A percentile compares a stretch with the other conserved stretches of the same genome.
Conservation (phyloP, 495 filamentous ascomycete species). For the Penicillium alfredii region DNA sequence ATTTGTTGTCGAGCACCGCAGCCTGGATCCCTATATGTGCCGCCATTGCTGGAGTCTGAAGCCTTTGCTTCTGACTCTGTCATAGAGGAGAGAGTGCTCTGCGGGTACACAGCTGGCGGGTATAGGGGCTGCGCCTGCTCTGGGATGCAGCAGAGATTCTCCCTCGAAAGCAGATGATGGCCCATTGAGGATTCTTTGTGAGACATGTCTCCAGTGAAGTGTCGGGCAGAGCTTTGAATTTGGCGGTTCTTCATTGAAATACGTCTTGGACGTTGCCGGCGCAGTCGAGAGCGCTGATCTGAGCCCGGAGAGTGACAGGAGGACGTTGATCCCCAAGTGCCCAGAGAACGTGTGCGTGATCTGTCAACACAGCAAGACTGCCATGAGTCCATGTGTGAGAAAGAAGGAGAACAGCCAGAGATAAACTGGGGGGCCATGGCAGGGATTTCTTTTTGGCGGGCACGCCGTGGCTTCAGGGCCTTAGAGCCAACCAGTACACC, state of each 20-base stretch:
- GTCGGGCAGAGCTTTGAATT: too few species aligned
- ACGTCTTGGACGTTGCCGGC: too few species aligned
- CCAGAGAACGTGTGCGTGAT: too few species aligned
- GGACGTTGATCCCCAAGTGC: too few species aligned
- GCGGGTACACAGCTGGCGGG: neutral
- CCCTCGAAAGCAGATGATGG: too few species aligned
- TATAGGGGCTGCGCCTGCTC: neutral
- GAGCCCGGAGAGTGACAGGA: too few species aligned
- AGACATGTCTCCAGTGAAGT: too few species aligned
- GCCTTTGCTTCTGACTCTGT: neutral
- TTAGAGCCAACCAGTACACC: conserved; percentile 12
- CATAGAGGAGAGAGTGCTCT: neutral
- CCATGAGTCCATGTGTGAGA: neutral
- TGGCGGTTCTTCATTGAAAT: too few species aligned
- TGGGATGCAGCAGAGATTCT: neutral
- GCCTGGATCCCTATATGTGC: neutral
- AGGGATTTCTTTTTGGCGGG: conserved; percentile 5
- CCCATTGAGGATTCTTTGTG: too few species aligned
- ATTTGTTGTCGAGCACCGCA: neutral
- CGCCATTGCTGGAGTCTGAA: conserved; percentile 2
- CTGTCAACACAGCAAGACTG: too few species aligned
- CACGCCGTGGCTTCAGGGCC: conserved; percentile 6
- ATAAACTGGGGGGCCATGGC: conserved; percentile 2
- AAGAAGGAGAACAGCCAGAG: neutral
- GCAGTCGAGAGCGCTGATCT: too few species aligned